Evolutionary conservation across 768 basidiomycete species (phyloP).

Genomic region (Boletales sp.): DNA sequence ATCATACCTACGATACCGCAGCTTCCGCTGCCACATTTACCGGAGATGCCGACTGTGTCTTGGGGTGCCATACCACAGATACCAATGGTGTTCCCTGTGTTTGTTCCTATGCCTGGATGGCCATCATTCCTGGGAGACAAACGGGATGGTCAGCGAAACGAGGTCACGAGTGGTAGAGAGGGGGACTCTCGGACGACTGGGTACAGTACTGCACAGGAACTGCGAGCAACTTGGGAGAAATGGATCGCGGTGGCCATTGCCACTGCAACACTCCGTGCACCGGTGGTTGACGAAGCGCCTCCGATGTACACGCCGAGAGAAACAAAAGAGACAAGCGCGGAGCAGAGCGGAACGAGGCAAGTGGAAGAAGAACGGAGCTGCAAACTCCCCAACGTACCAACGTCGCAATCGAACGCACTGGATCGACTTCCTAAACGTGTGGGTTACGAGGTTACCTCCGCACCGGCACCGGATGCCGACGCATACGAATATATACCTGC

Average conservation of each 20-base stretch:
- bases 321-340: constrained; percentile 14
- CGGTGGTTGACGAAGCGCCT: constrained; percentile 53
- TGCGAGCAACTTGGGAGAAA: constrained; percentile 72
- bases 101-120: constrained; percentile 66
- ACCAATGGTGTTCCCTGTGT: constrained; percentile 76
- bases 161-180: constrained; percentile 29
- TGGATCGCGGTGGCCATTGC: constrained; percentile 59
- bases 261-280: constrained; percentile 41
- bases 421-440: constrained; percentile 41
- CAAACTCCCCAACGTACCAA: constrained; percentile 17
- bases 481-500: constrained; percentile 61
- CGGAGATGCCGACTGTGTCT: constrained; percentile 60
- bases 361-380: constrained; percentile 2
- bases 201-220: constrained; percentile 55
- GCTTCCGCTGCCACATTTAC: constrained; percentile 53
- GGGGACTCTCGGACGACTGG: constrained; percentile 35
- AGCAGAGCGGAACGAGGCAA: not conserved
- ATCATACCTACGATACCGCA: constrained; percentile 53
- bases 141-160: constrained; percentile 32
- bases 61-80: constrained; percentile 64
- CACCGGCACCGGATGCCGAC: constrained; percentile 67
- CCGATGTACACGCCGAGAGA: constrained; percentile 71
- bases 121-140: constrained; percentile 58
- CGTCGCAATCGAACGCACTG: constrained; percentile 13
- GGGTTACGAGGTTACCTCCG: constrained; percentile 43